phyloP scores from a whole-genome alignment of 2,329 filamentous ascomycete genomes.

The Alternaria triticina region DNA sequence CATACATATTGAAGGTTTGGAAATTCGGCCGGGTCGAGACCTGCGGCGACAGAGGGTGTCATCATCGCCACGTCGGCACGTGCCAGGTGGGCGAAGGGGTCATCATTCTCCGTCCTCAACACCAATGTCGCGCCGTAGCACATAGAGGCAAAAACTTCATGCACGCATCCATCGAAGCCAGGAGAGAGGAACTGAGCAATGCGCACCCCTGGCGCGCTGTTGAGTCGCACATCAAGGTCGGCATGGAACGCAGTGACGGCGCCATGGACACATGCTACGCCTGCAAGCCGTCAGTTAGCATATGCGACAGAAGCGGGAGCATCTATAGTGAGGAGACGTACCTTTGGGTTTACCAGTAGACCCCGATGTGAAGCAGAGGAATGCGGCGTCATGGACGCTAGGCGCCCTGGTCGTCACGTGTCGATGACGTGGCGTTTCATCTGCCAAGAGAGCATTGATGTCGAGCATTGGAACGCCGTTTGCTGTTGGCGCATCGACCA shows the following conservation, averaged over 20 bases:
- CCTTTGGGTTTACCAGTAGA: conserved; percentile 54
- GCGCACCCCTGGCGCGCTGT: conserved; percentile 38
- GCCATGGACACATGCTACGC: conserved; percentile 33
- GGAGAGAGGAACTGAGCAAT: conserved; percentile 53
- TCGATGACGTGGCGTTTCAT: no score
- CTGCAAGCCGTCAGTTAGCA: no score
- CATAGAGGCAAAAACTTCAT: conserved; percentile 52
- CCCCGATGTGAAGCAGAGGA: conserved; percentile 55
- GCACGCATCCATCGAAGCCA: conserved; percentile 54
- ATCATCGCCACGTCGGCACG: conserved; percentile 42
- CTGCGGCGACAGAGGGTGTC: conserved; percentile 49
- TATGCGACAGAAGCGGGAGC: no score
- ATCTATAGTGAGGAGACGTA: no score
- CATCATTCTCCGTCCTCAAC: conserved; percentile 20
- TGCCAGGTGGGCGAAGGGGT: conserved; percentile 42
- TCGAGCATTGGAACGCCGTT: background rate
- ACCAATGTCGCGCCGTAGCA: conserved; percentile 51
- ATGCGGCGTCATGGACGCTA: conserved; percentile 34
- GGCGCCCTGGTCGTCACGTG: background rate
- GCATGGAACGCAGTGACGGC: conserved; percentile 47
- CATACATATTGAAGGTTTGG: conserved; percentile 44
- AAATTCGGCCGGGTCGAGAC: conserved; percentile 43
- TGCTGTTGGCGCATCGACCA: background rate
- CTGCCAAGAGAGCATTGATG: no score
- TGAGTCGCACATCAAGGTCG: conserved; percentile 43